Percentiles rank a stretch among this genome's conserved stretches.
phyloP scores from a whole-genome alignment of 345 rosid genomes.

The Eucalyptus tenuipes region DNA sequence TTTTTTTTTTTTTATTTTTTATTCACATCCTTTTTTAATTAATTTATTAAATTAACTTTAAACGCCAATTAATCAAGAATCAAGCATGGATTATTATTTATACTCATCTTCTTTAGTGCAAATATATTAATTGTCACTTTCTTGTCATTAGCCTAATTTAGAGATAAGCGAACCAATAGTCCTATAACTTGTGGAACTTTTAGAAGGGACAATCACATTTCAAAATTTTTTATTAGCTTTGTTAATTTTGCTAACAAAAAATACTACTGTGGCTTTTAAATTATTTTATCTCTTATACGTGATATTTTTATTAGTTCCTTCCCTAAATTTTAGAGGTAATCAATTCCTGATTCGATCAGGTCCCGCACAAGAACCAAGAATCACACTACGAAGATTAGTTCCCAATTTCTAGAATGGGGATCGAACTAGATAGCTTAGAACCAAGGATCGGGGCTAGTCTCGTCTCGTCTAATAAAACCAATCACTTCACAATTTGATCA shows the following conservation, averaged over 20 bases:
- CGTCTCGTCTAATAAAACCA: rapidly evolving
- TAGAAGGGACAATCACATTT: background rate
- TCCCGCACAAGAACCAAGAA: rapidly evolving
- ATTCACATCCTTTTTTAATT: background rate
- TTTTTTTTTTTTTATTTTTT: background rate
- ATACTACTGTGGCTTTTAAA: background rate
- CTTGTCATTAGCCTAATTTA: background rate
- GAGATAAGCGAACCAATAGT: rapidly evolving
- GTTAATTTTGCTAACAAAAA: background rate
- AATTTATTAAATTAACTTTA: background rate
- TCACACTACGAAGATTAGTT: too few relatives aligned
- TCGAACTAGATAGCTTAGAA: rapidly evolving
- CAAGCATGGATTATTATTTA: background rate
- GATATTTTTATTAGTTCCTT: too few relatives aligned
- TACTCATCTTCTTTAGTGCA: background rate
- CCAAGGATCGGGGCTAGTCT: rapidly evolving
- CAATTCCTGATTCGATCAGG: rapidly evolving
- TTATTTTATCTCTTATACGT: too few relatives aligned
- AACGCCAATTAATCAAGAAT: background rate
- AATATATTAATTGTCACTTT: background rate
- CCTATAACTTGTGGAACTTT: background rate
- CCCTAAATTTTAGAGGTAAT: background rate
- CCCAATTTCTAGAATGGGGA: too few relatives aligned
- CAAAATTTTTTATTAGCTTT: rapidly evolving
- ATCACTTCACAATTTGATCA: too few relatives aligned